These are phyloP conservation scores for Didymella glomerata DNA, from an alignment of 2,329 filamentous ascomycete genomes.

Conservation along the genomic window DNA sequence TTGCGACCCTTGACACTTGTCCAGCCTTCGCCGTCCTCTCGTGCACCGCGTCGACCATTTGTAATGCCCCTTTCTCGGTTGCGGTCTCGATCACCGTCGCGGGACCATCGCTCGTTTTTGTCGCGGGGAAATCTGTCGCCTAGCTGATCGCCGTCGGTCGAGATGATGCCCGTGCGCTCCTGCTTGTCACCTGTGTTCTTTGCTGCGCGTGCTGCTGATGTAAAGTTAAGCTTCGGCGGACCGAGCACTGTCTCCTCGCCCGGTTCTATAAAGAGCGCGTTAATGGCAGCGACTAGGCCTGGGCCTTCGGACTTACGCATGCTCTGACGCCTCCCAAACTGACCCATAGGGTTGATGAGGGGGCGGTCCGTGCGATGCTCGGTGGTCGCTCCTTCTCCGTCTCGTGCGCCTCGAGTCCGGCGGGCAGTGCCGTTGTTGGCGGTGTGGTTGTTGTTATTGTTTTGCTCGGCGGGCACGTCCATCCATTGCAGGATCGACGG, in stretches of 20 bases:
- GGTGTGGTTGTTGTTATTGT: conserved; percentile 29
- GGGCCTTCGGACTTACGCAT: conserved; percentile 60
- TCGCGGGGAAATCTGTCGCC: conserved; percentile 46
- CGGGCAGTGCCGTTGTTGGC: conserved; percentile 35
- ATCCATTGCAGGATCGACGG: conserved; percentile 95
- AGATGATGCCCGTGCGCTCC: conserved; percentile 44
- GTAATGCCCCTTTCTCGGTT: conserved; percentile 47
- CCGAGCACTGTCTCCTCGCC: conserved; percentile 84
- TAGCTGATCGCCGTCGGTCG: conserved; percentile 52
- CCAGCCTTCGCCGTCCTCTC: conserved; percentile 74
- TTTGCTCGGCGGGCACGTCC: conserved; percentile 67
- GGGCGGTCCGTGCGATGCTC: conserved; percentile 45
- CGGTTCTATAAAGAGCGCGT: conserved; percentile 59
- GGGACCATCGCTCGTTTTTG: conserved; percentile 53
- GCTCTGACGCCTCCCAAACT: conserved; percentile 46
- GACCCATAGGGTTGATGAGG: conserved; percentile 48
- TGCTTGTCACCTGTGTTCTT: conserved; percentile 54
- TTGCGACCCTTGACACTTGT: conserved; percentile 76
- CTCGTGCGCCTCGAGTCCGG: conserved; percentile 37
- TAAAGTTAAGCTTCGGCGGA: conserved; percentile 82
- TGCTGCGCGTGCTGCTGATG: conserved; percentile 71
- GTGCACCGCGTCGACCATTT: conserved; percentile 53
- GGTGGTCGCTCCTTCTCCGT: conserved; percentile 37
- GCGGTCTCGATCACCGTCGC: conserved; percentile 54
- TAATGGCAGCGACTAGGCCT: conserved; percentile 46